Evolutionary conservation across 2,329 filamentous ascomycete species (phyloP).

Genomic region (Rhinocladiella similis): DNA sequence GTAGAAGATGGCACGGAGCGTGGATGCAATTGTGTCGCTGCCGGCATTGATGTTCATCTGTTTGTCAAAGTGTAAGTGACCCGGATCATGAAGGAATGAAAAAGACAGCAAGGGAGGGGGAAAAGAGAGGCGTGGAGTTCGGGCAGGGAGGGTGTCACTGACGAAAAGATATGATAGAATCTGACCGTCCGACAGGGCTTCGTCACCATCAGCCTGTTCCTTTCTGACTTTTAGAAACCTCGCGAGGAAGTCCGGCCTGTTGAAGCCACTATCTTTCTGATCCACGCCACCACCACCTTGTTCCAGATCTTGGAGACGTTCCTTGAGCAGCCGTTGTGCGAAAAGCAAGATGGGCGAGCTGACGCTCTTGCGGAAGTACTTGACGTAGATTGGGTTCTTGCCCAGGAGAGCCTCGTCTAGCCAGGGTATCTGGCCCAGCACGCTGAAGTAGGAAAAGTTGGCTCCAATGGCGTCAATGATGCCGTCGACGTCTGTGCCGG

Average conservation of each 20-base stretch:
- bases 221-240: slow-evolving; percentile 28
- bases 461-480: slow-evolving; percentile 35
- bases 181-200: slow-evolving; percentile 21
- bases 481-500: slow-evolving; percentile 34
- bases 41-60: slow-evolving; percentile 56
- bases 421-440: slow-evolving; percentile 39
- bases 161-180: slow-evolving; percentile 27
- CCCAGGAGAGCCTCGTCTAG: slow-evolving; percentile 35
- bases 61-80: background rate
- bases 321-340: slow-evolving; percentile 21
- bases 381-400: slow-evolving; percentile 35
- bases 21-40: slow-evolving; percentile 77
- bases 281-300: slow-evolving; percentile 7
- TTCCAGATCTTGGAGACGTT: slow-evolving; percentile 19
- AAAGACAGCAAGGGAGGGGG: no score
- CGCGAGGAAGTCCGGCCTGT: slow-evolving; percentile 29
- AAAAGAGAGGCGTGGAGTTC: no score
- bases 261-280: slow-evolving; percentile 10
- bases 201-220: slow-evolving; percentile 14
- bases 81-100: no score
- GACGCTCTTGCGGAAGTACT: slow-evolving; percentile 25
- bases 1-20: slow-evolving; percentile 71
- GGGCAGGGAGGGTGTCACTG: background rate
- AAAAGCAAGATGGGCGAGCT: slow-evolving; percentile 26
- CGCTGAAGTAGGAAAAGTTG: slow-evolving; percentile 32